A percentile compares a stretch with the other conserved stretches of the same genome.
phyloP scores from a whole-genome alignment of 768 basidiomycete genomes.

The Leccinum arenicola region DNA sequence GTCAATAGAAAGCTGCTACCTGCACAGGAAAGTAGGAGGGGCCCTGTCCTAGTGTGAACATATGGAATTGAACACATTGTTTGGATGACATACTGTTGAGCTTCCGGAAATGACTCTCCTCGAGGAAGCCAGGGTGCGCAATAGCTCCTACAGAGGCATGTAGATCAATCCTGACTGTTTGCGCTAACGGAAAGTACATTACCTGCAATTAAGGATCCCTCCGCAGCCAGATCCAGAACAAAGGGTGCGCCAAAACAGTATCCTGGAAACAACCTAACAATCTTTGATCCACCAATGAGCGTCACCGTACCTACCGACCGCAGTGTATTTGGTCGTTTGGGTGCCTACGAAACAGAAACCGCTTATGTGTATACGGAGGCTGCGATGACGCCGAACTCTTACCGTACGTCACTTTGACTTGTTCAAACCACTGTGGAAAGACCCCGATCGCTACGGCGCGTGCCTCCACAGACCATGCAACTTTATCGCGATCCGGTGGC shows the following conservation, averaged over 20 bases:
- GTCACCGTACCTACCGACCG: slow-evolving; percentile 36
- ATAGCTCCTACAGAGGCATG: slow-evolving; percentile 38
- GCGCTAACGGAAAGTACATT: neutral
- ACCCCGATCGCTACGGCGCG: slow-evolving; percentile 35
- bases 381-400: neutral
- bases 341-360: slow-evolving; percentile 11
- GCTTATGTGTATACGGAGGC: neutral
- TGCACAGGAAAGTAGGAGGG: slow-evolving; percentile 26
- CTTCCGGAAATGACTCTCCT: slow-evolving; percentile 50
- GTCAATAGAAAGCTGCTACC: slow-evolving; percentile 4
- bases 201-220: slow-evolving; percentile 46
- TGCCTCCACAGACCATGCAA: slow-evolving; percentile 42
- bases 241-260: slow-evolving; percentile 59
- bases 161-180: neutral
- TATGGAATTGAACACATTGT: neutral
- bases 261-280: slow-evolving; percentile 30
- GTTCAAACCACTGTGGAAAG: slow-evolving; percentile 49
- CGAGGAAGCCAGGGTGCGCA: slow-evolving; percentile 51
- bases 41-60: slow-evolving; percentile 13
- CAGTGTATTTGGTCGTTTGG: slow-evolving; percentile 36
- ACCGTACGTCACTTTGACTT: slow-evolving; percentile 48
- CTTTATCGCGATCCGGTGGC: slow-evolving; percentile 32
- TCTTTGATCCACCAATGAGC: neutral
- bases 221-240: slow-evolving; percentile 43
- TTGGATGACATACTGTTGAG: slow-evolving; percentile 39